phyloP scores from a whole-genome alignment of 2,329 filamentous ascomycete species.

The Fusarium siculi region DNA sequence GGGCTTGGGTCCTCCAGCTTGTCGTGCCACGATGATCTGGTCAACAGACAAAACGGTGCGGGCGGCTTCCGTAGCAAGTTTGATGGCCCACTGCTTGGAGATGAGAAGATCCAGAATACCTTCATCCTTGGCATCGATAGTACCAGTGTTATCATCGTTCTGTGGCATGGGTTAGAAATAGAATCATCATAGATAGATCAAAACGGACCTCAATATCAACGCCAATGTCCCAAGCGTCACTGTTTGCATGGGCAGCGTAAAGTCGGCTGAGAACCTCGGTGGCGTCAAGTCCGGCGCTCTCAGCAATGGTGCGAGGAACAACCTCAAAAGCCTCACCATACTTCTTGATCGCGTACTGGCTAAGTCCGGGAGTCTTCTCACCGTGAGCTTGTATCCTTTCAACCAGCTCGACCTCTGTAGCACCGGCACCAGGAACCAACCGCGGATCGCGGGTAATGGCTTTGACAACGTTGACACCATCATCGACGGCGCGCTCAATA shows the following conservation, averaged over 20 bases:
- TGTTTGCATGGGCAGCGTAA: constrained; percentile 92
- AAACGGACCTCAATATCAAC: constrained; percentile 84
- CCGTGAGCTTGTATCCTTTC: constrained; percentile 91
- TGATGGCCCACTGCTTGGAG: constrained; percentile 96
- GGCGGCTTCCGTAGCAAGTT: constrained; percentile 93
- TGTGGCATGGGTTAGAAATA: constrained; percentile 47
- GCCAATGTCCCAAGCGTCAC: constrained; percentile 88
- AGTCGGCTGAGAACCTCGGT: constrained; percentile 94
- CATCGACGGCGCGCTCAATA: constrained; percentile 94
- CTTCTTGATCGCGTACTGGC: constrained; percentile 97
- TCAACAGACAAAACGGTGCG: constrained; percentile 95
- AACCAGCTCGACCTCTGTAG: constrained; percentile 92
- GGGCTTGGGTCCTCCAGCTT: constrained; percentile 96
- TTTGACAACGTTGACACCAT: constrained; percentile 98
- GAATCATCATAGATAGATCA: neutral
- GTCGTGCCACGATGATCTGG: constrained; percentile 98
- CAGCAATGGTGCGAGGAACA: constrained; percentile 90
- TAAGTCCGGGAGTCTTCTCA: constrained; percentile 90
- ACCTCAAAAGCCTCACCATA: constrained; percentile 98
- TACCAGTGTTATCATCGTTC: constrained; percentile 83
- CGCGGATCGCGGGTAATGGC: constrained; percentile 94
- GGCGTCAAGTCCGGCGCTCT: constrained; percentile 94
- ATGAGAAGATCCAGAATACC: constrained; percentile 93
- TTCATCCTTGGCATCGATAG: constrained; percentile 84
- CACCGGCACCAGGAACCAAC: constrained; percentile 92